These are phyloP conservation scores for Ogataea thermomethanolica DNA, from an alignment of 805 yeast species.

Conservation along the genomic window DNA sequence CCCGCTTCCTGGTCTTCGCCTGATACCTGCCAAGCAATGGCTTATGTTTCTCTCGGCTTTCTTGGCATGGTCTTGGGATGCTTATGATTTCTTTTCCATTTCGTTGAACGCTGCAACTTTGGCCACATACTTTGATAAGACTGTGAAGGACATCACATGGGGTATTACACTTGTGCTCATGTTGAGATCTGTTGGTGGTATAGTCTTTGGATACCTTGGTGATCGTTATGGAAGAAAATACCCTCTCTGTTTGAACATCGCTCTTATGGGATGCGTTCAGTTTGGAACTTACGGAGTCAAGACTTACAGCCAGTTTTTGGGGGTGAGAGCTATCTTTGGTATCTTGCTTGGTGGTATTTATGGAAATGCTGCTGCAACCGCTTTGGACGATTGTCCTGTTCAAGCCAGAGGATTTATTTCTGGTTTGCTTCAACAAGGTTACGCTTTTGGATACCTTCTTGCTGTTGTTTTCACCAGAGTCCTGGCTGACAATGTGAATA, in stretches of 20 bases:
- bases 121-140: constrained; percentile 42
- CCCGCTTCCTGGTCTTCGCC: constrained; percentile 57
- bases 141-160: constrained; percentile 57
- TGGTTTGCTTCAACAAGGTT: constrained; percentile 79
- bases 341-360: constrained; percentile 55
- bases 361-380: constrained; percentile 52
- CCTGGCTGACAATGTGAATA: constrained; percentile 48
- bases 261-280: constrained; percentile 48
- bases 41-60: constrained; percentile 51
- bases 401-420: constrained; percentile 56
- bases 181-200: constrained; percentile 66
- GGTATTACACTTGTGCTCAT: constrained; percentile 64
- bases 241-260: constrained; percentile 49
- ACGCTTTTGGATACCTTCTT: constrained; percentile 63
- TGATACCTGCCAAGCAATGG: constrained; percentile 54
- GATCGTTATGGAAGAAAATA: constrained; percentile 61
- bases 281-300: constrained; percentile 62
- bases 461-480: constrained; percentile 67
- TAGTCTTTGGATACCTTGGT: constrained; percentile 56
- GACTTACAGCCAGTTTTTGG: constrained; percentile 55
- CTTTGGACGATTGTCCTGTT: constrained; percentile 51
- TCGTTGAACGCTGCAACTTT: constrained; percentile 47
- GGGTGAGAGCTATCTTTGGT: constrained; percentile 62
- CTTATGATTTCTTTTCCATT: constrained; percentile 59
- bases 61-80: constrained; percentile 62